Conservation (phyloP, 208 protist genomes). For the Histomonas meleagridis region DNA sequence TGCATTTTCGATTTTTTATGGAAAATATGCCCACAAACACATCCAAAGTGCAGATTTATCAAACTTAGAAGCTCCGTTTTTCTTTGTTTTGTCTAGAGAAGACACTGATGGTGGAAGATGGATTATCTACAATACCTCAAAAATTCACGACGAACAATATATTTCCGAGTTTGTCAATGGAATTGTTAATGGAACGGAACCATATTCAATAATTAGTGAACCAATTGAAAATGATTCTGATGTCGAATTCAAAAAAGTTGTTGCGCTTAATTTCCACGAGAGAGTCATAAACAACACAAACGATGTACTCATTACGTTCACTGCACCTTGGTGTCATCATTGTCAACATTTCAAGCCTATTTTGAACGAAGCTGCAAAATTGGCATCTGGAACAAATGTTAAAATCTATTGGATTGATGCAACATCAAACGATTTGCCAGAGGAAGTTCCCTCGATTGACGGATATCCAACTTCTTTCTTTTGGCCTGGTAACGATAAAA, state of each 20-base stretch:
- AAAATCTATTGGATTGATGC: background rate
- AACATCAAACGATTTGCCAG: background rate
- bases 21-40: background rate
- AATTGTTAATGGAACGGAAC: background rate
- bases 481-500: background rate
- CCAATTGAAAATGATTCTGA: background rate
- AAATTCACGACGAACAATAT: background rate
- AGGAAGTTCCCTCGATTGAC: background rate
- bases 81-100: background rate
- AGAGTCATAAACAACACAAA: background rate
- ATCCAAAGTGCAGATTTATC: background rate
- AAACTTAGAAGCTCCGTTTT: background rate
- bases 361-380: background rate
- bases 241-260: background rate
- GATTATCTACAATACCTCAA: background rate
- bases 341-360: background rate
- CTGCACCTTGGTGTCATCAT: constrained; percentile 24
- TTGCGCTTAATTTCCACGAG: background rate
- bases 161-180: background rate
- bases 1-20: background rate
- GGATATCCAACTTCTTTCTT: background rate
- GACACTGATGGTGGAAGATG: background rate
- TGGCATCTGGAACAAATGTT: background rate
- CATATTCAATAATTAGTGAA: background rate
- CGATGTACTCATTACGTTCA: background rate